Percentiles rank a stretch among this genome's conserved stretches.
phyloP scores from a whole-genome alignment of 305 asterid species.

The Fraxinus ornus region DNA sequence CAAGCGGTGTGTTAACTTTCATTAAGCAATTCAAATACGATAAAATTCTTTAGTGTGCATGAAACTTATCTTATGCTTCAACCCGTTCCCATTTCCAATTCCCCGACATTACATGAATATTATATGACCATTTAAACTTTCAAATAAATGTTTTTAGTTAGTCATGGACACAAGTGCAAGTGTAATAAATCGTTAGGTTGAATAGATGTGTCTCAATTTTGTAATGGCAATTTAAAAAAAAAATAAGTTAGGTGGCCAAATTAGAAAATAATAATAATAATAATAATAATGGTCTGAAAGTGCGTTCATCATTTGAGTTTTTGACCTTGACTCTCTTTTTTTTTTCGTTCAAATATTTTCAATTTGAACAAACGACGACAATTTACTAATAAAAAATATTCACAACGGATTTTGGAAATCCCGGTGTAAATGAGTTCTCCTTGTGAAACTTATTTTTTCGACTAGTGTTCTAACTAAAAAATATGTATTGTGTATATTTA shows the following conservation, averaged over 20 bases:
- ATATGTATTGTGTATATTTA: background rate
- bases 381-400: no score
- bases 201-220: background rate
- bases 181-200: background rate
- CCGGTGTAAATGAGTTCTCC: no score
- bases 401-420: no score
- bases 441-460: no score
- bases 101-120: background rate
- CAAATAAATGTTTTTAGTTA: background rate
- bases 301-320: no score
- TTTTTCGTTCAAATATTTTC: no score
- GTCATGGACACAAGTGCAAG: background rate
- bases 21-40: background rate
- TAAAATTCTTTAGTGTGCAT: background rate
- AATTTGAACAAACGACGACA: no score
- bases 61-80: background rate
- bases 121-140: background rate
- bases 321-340: no score
- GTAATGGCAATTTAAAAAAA: background rate
- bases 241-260: background rate
- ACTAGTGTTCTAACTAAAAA: background rate
- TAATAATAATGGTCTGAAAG: no score
- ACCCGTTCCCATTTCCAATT: background rate
- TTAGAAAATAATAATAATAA: no score
- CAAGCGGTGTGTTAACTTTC: background rate